These are phyloP conservation scores for Alternaria ethzedia DNA, from an alignment of 2,329 filamentous ascomycete genomes.

Conservation along the genomic window DNA sequence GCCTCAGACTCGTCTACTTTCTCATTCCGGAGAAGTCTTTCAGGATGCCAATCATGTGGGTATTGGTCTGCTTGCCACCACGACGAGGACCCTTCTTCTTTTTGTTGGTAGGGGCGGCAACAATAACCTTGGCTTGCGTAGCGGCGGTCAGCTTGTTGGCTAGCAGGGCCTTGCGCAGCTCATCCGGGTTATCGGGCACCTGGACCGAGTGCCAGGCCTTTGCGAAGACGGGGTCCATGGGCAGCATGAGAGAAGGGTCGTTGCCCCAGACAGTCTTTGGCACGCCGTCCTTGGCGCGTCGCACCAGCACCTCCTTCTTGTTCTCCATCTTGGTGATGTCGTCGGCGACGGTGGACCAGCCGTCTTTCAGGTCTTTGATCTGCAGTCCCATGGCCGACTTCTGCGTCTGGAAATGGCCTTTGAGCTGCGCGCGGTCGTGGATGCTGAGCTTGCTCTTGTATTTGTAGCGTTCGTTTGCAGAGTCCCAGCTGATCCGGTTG, in stretches of 20 bases:
- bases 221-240: constrained; percentile 82
- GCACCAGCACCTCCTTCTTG: constrained; percentile 81
- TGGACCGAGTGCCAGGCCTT: constrained; percentile 81
- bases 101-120: constrained; percentile 66
- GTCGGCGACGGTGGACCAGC: constrained; percentile 85
- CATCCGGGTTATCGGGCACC: constrained; percentile 72
- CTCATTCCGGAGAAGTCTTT: constrained; percentile 69
- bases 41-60: constrained; percentile 82
- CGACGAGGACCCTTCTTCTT: constrained; percentile 77
- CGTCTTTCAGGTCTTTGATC: constrained; percentile 93
- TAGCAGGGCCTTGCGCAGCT: constrained; percentile 77
- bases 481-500: constrained; percentile 66
- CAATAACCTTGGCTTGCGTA: constrained; percentile 74
- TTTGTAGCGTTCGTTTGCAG: constrained; percentile 71
- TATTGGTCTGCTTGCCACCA: constrained; percentile 83
- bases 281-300: constrained; percentile 87
- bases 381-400: constrained; percentile 79
- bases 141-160: constrained; percentile 83
- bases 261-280: constrained; percentile 85
- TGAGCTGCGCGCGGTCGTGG: constrained; percentile 75
- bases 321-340: constrained; percentile 79
- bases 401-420: constrained; percentile 81
- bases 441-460: constrained; percentile 88
- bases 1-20: constrained; percentile 29
- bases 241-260: constrained; percentile 76